Conservation (phyloP, 257 asterid species). For the Solanum stenotomum region DNA sequence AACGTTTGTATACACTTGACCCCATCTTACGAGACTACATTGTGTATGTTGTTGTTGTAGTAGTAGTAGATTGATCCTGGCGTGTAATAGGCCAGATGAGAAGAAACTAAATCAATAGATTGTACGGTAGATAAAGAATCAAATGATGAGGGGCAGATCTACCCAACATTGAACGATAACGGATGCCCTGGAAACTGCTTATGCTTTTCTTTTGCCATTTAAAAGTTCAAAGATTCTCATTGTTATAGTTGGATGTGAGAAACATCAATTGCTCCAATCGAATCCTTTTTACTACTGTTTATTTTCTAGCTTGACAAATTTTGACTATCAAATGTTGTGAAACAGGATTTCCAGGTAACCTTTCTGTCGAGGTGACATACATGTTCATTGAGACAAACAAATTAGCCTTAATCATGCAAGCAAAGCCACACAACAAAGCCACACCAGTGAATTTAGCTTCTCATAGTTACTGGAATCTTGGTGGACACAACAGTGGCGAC, state of each 20-base stretch:
- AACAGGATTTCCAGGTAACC: slow-evolving; percentile 70
- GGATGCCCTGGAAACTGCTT: not conserved
- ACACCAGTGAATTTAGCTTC: slow-evolving; percentile 80
- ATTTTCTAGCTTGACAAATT: not conserved
- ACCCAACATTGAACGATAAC: not conserved
- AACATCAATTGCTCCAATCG: not conserved
- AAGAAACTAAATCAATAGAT: not conserved
- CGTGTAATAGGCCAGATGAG: not conserved
- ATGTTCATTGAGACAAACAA: slow-evolving; percentile 30
- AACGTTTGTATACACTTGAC: not conserved
- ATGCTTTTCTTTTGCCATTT: not conserved
- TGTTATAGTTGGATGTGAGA: not conserved
- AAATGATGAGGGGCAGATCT: not conserved
- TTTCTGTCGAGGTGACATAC: slow-evolving; percentile 54
- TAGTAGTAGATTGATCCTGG: not conserved
- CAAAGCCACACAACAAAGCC: slow-evolving; percentile 41
- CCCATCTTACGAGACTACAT: not conserved
- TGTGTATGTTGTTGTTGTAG: not conserved
- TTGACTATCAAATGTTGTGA: not conserved
- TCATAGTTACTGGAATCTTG: slow-evolving; percentile 85
- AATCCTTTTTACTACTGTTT: not conserved
- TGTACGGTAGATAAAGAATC: not conserved
- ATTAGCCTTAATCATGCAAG: slow-evolving; percentile 50
- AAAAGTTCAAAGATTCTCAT: not conserved
- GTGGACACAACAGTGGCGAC: slow-evolving; percentile 59